Conservation (phyloP, 2,329 filamentous ascomycete species). For the Alternaria tenuissima region DNA sequence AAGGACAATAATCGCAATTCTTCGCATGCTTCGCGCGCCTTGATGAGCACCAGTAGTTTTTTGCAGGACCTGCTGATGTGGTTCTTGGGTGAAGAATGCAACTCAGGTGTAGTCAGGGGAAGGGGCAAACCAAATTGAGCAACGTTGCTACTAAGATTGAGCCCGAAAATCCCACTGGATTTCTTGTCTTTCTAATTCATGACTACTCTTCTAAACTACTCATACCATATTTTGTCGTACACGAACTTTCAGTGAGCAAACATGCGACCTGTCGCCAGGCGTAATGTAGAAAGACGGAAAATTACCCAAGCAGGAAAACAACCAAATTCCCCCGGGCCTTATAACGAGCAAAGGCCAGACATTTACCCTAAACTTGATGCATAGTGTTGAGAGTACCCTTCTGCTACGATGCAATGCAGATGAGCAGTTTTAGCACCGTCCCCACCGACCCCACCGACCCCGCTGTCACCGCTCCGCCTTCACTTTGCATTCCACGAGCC, state of each 20-base stretch:
- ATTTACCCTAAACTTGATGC: too few relatives aligned
- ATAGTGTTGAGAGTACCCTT: background rate
- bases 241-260: background rate
- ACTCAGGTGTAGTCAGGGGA: background rate
- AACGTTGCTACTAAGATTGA: background rate
- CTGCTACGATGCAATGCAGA: background rate
- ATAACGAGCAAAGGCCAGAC: too few relatives aligned
- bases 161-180: too few relatives aligned
- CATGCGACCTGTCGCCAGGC: background rate
- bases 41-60: background rate
- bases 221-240: background rate
- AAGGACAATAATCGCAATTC: background rate
- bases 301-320: too few relatives aligned
- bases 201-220: too few relatives aligned
- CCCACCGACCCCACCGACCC: conserved; percentile 1
- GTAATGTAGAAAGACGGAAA: background rate
- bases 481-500: background rate
- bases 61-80: background rate
- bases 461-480: background rate
- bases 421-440: background rate
- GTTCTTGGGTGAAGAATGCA: background rate
- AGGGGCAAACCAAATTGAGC: background rate
- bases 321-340: too few relatives aligned
- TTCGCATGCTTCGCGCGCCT: background rate
- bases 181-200: too few relatives aligned